Percentiles rank a stretch among this genome's conserved stretches.
These are phyloP conservation scores for Penicillium sp. DNA, from an alignment of 2,329 filamentous ascomycete species.

Conservation along the genomic window DNA sequence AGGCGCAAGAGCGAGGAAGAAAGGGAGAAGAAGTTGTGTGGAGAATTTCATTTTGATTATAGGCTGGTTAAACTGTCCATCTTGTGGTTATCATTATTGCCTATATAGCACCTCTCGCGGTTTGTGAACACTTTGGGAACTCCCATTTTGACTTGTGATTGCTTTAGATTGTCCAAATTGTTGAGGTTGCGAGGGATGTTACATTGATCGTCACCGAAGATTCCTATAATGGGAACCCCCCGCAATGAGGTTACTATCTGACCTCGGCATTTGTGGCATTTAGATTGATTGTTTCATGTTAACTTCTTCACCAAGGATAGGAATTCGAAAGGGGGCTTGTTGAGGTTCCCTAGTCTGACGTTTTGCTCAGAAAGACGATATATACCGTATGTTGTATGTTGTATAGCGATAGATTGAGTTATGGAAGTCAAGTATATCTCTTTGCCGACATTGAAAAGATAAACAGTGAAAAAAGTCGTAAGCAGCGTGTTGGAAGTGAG, in stretches of 20 bases:
- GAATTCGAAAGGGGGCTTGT: background rate
- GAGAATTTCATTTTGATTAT: conserved; percentile 7
- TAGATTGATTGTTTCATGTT: background rate
- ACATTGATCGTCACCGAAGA: conserved; percentile 14
- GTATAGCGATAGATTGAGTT: background rate
- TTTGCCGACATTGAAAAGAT: background rate
- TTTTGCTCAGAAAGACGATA: too few species aligned
- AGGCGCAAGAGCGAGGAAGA: background rate
- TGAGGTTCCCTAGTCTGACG: background rate
- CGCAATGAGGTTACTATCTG: conserved; percentile 9
- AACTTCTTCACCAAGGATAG: background rate
- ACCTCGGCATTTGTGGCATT: background rate
- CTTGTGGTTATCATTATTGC: background rate
- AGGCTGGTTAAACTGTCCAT: background rate
- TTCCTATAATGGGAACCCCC: background rate
- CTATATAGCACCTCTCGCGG: background rate
- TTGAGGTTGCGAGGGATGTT: conserved; percentile 3
- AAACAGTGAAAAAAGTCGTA: background rate
- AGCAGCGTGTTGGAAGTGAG: background rate
- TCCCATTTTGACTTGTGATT: background rate
- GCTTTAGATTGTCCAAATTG: background rate
- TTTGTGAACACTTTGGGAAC: background rate
- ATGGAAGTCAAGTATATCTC: background rate
- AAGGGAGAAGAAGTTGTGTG: conserved; percentile 1
- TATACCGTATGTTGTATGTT: background rate